Evolutionary conservation across 441 rosid genomes (phyloP), one percentile per base, ranked within the genome.

Genomic region (Erysimum cheiri): DNA sequence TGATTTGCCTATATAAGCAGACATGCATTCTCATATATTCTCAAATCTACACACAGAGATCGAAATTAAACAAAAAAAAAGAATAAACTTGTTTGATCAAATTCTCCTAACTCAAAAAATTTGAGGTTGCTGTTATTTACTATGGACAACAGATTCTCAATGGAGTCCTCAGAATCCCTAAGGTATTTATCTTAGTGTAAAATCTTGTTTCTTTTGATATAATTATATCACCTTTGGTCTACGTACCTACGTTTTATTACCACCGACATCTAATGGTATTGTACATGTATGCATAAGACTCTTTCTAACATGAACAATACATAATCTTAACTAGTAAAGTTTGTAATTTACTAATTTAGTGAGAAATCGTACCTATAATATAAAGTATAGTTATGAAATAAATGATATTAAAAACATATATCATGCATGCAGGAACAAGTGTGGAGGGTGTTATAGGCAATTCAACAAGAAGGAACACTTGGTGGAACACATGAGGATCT

Each of bases 401-500:
- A 43, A 12, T n/a, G 11, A 47, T 57, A 46, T 4, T 46, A 32
- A 55, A 59, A 31, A 37, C 17, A 41, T 6, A 44, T 60, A 24
- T 14, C 3, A 33, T 55, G 0, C 29, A 44, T 44, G 50, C 82
- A 91, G 97, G 85, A 85, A 91, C 60, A 89, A 89, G 77, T 91
- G 97, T 32, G 91, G 86, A 14, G 96, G 85, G 4, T 91, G 97
- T 88, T 87, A 64, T 60, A 87, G 87, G 43, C 97, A 89, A 78
- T 91, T 87, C 84, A 91, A 87, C 83, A 89, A 74, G 64, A 81
- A 75, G 81, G 96, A 89, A 47, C 97, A 91, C 73, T 78, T 91
- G 17, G 92, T 89, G 74, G 93, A 89, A 74, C 97, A 91, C 83
- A 89, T 89, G 93, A 86, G 85, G 67, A 75, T 41, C 49, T 82